A percentile compares a stretch with the other conserved stretches of the same genome.
Evolutionary conservation across 148 eudicot species (phyloP).

Genomic region (Amaranthus palmeri): DNA sequence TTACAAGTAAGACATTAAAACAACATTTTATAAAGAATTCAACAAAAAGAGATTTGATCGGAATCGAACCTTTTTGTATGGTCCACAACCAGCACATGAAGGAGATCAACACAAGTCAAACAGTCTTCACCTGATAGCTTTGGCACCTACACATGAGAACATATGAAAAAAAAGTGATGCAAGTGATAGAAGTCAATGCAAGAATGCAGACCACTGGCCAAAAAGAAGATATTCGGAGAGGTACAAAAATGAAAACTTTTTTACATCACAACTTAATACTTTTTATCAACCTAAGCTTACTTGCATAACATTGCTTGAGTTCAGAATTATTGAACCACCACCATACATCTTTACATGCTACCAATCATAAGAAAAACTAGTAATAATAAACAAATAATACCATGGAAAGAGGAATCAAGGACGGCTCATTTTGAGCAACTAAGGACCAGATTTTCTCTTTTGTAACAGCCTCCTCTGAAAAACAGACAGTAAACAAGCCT

Average conservation of each 20-base stretch:
- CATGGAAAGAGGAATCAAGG: constrained; percentile 74
- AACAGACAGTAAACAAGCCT: neutral
- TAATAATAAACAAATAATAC: constrained; percentile 29
- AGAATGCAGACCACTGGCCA: too few relatives aligned
- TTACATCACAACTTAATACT: too few relatives aligned
- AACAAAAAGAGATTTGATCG: constrained; percentile 26
- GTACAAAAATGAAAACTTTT: too few relatives aligned
- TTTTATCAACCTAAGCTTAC: too few relatives aligned
- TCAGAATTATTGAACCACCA: neutral
- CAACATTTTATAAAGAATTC: neutral
- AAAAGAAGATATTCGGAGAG: too few relatives aligned
- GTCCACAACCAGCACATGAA: constrained; percentile 76
- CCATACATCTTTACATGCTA: neutral
- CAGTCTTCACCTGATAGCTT: constrained; percentile 76
- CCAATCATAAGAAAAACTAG: neutral
- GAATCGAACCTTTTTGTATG: constrained; percentile 65
- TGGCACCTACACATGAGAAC: constrained; percentile 43
- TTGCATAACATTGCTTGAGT: neutral
- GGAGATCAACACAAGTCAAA: constrained; percentile 73
- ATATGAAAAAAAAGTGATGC: neutral
- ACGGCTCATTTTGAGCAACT: constrained; percentile 77
- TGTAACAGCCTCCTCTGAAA: constrained; percentile 65
- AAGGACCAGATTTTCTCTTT: constrained; percentile 89
- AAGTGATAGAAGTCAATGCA: neutral
- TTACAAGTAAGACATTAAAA: neutral